Evolutionary conservation across 345 rosid genomes (phyloP), one percentile per base, ranked within the genome.

Genomic region (Excoecaria agallocha): DNA sequence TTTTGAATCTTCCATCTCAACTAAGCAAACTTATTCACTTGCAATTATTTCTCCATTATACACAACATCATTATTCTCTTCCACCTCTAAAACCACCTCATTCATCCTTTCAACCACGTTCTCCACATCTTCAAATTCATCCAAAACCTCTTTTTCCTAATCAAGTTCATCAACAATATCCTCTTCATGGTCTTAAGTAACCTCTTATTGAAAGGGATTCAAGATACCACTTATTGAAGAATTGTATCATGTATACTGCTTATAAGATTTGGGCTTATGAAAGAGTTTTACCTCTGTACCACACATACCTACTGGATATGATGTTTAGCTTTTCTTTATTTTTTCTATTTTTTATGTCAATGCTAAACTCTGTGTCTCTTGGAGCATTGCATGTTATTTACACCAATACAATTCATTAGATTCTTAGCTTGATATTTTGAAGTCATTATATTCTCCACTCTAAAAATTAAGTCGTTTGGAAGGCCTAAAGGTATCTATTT

Each of bases 391-490:
- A 94, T 97, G 96, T 77, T 90, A 92, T 77, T 82, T 94, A 24
- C 90, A 90, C 74, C 89, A 85, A 80, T 94, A 94, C 84, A 94
- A 92, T 77, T 89, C 93, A 0, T 71, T 92, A 66, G 86, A 94
- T 79, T 92, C 98, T 64, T 86, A 90, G 76, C 98, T 97, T 70
- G 98, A 94, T 81, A 92, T 94, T 71, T 84, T 94, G 86, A 94
- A 92, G 79, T 89, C 98, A 43, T 77, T 94, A 25, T 94, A 92
- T 84, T 94, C 98, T 75, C 98, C 97, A 73, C 98, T 94, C 80
- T 97, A 94, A 78, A 91, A 87, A 61, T 88, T 93, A 77, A 94
- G 97, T 82, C 80, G 97, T 68, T 86, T 94, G 85, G 98, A 94
- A 84, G 90, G 91, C 72, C 81, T 94, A 83, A n/a, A 92, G 97